These are phyloP conservation scores for Clausena lansium DNA, from an alignment of 345 rosid genomes.

Conservation along the genomic window DNA sequence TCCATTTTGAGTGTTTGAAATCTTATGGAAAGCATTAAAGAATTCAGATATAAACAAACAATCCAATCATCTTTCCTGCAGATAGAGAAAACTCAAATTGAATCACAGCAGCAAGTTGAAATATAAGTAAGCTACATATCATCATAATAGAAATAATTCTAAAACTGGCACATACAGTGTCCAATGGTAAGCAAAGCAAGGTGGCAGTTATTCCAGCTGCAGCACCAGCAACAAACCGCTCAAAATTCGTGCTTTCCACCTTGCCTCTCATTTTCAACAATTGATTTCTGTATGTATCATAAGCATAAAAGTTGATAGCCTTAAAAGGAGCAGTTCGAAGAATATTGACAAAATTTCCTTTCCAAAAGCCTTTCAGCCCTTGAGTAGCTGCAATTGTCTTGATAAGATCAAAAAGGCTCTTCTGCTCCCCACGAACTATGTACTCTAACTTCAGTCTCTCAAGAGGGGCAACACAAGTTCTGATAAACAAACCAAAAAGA, in stretches of 20 bases:
- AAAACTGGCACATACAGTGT: slow-evolving; percentile 63
- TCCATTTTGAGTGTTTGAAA: neutral
- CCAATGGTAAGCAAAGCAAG: slow-evolving; percentile 87
- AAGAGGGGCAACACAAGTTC: slow-evolving; percentile 85
- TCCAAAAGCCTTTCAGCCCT: slow-evolving; percentile 89
- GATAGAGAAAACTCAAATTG: neutral
- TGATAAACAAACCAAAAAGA: slow-evolving; percentile 23
- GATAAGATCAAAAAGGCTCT: slow-evolving; percentile 58
- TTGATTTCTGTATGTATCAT: slow-evolving; percentile 75
- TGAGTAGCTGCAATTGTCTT: slow-evolving; percentile 56
- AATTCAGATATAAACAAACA: neutral
- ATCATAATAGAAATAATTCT: neutral
- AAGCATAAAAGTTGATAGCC: slow-evolving; percentile 88
- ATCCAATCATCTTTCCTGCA: too few species aligned
- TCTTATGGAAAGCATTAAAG: neutral
- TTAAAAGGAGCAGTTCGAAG: slow-evolving; percentile 96
- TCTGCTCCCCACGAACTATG: slow-evolving; percentile 73
- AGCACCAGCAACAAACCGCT: slow-evolving; percentile 92
- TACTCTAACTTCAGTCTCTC: slow-evolving; percentile 94
- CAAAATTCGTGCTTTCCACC: slow-evolving; percentile 74
- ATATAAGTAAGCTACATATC: neutral
- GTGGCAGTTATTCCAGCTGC: slow-evolving; percentile 93
- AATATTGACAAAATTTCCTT: slow-evolving; percentile 87
- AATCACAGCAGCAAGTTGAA: neutral
- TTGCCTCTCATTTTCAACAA: slow-evolving; percentile 60